phyloP scores from a whole-genome alignment of 2,329 filamentous ascomycete genomes.

The Lecanicillium sp. region DNA sequence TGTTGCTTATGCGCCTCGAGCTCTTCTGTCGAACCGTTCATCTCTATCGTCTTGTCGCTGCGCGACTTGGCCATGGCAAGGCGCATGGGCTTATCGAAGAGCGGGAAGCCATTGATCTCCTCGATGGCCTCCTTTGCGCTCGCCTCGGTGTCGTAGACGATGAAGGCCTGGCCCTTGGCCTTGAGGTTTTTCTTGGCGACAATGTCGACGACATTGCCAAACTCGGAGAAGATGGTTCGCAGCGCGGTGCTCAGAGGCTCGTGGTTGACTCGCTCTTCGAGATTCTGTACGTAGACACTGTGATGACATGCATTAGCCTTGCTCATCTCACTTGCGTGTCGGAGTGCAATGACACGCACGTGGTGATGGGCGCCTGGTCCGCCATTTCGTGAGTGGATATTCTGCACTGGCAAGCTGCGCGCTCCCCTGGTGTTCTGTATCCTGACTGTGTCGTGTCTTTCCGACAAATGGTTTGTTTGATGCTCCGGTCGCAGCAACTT shows the following conservation, averaged over 20 bases:
- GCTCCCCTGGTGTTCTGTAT: background rate
- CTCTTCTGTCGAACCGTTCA: constrained; percentile 68
- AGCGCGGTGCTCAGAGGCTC: constrained; percentile 70
- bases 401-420: constrained; percentile 11
- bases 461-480: background rate
- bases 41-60: constrained; percentile 81
- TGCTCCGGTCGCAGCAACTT: background rate
- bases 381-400: too few relatives aligned
- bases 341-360: constrained; percentile 71
- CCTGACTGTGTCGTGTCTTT: background rate
- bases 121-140: constrained; percentile 78
- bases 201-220: constrained; percentile 78
- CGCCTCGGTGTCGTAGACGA: constrained; percentile 81
- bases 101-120: constrained; percentile 83
- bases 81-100: constrained; percentile 88
- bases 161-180: constrained; percentile 90
- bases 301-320: constrained; percentile 28
- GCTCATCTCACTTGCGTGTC: constrained; percentile 43
- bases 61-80: constrained; percentile 74
- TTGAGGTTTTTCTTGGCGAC: constrained; percentile 85
- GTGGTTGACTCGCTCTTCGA: constrained; percentile 87
- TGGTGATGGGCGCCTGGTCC: constrained; percentile 48
- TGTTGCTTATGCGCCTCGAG: constrained; percentile 82
- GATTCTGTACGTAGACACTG: constrained; percentile 70
- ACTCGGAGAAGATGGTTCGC: constrained; percentile 75